phyloP scores from a whole-genome alignment of 768 basidiomycete genomes.

The Serendipita vermifera region DNA sequence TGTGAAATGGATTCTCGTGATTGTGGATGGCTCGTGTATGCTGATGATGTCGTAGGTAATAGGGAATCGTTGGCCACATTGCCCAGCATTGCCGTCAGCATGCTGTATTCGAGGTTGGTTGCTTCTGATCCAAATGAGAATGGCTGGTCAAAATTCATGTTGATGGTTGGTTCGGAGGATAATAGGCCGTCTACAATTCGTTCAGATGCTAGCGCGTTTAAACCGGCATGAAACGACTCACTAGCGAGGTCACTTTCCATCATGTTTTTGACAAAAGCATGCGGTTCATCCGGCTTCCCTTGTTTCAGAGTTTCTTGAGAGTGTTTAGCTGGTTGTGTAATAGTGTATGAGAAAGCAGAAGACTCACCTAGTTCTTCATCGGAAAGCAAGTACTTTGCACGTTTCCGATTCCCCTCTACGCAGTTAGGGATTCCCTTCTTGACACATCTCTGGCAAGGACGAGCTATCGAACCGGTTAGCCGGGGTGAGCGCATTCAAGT shows the following conservation, averaged over 20 bases:
- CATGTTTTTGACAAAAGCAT: conserved; percentile 5
- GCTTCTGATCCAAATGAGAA: conserved; percentile 74
- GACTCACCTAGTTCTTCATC: conserved; percentile 76
- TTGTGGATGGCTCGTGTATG: conserved; percentile 4
- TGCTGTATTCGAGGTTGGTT: conserved; percentile 89
- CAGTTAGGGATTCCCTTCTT: conserved; percentile 88
- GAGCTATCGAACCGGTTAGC: conserved; percentile 40
- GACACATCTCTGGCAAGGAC: conserved; percentile 90
- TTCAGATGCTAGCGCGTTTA: conserved; percentile 15
- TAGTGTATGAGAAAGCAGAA: neutral
- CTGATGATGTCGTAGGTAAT: conserved; percentile 8
- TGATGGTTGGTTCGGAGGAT: conserved; percentile 46
- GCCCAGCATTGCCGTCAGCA: conserved; percentile 82
- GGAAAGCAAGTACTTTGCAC: conserved; percentile 93
- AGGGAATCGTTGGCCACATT: conserved; percentile 24
- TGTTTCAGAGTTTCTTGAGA: neutral
- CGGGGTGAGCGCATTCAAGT: neutral
- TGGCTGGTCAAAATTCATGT: conserved; percentile 46
- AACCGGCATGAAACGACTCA: no score
- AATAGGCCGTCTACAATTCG: conserved; percentile 35
- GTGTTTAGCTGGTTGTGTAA: neutral
- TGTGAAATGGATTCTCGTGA: no score
- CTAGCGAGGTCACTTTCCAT: no score
- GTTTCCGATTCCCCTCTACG: conserved; percentile 91
- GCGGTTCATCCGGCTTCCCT: neutral